Base-by-base conservation (phyloP, 441 rosid genomes). In the Gossypium armourianum region DNA sequence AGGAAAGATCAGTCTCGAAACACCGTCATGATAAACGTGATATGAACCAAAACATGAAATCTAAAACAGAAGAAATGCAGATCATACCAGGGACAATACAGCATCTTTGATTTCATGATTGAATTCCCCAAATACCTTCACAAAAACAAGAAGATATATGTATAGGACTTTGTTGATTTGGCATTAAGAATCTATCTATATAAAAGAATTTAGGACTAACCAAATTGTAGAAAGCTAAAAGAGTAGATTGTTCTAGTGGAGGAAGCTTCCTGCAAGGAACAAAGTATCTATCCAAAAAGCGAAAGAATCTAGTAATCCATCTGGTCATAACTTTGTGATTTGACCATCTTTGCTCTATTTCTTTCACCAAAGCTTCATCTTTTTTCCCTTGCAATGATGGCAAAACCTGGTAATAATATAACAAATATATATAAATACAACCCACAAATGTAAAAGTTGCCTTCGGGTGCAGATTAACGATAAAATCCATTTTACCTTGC, bases 191-290 rank as follows among this genome's bases (percentile, higher is more conserved):
- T 28, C 36, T 4, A 4, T 15, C 17, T 15, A 52, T 52, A 32
- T 1, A 0, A 29, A 16, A 32, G 26, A 17, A 4, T 17, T 20
- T 21, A 21, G n/a, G 19, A 47, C 56, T 64, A n/a, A 64, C 70
- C 70, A 66, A 8, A 50, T 49, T 50, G 16, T 66, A 66, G 70
- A 66, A 66, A 24, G 58, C 26, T 7, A 45, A 45, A 64, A 64
- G 32, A 24, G 1, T 23, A 66, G 26, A 16, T 49, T 66, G 45
- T 13, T 66, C 23, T 57, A 10, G 19, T 13, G 40, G 1, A 15
- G 59, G 58, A 50, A 66, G n/a, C 24, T 64, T 20, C 54, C 9
- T 20, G 9, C 2, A 3, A 20, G 19, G 0, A 21, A 4, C 69
- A 64, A 64, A 64, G 55, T 45, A 45, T 45, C 69, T 64, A 45